Evolutionary conservation across 2,329 filamentous ascomycete species (phyloP).

Genomic region (Curvularia spicifera): DNA sequence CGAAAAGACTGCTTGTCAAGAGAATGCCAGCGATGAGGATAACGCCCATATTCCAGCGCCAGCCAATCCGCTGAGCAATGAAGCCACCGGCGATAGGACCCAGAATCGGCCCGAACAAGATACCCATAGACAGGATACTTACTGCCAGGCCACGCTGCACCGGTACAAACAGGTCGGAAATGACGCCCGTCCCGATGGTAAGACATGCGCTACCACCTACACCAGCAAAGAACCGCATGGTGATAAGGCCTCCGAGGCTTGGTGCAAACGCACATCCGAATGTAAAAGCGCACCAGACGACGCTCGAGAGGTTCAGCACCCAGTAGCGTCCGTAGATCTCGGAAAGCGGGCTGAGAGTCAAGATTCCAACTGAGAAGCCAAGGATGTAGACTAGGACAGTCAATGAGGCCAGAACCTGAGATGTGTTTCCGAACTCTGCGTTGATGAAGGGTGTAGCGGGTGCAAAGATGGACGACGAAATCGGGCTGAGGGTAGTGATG

Average conservation of each 20-base stretch:
- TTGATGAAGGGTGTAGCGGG: constrained; percentile 43
- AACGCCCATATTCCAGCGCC: constrained; percentile 49
- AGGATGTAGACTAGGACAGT: constrained; percentile 47
- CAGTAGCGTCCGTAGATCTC: constrained; percentile 46
- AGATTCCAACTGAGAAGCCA: constrained; percentile 43
- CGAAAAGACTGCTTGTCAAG: constrained; percentile 40
- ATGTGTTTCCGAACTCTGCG: constrained; percentile 42
- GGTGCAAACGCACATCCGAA: constrained; percentile 51
- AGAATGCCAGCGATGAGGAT: constrained; percentile 36
- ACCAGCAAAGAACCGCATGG: constrained; percentile 30
- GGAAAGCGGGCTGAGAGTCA: constrained; percentile 44
- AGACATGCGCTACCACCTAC: constrained; percentile 39
- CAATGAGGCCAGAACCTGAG: constrained; percentile 40
- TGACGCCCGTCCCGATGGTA: constrained; percentile 47
- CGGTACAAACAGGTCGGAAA: constrained; percentile 44
- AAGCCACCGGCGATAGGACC: constrained; percentile 47
- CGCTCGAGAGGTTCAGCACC: constrained; percentile 48
- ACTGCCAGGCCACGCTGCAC: constrained; percentile 44
- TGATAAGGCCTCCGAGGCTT: constrained; percentile 43
- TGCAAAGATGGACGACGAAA: constrained; percentile 48
- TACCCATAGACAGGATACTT: constrained; percentile 39
- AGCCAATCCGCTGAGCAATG: constrained; percentile 30
- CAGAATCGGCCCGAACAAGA: constrained; percentile 43
- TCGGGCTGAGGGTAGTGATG: constrained; percentile 45
- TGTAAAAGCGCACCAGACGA: constrained; percentile 61